These are phyloP conservation scores for Suillus paluster DNA, from an alignment of 768 basidiomycete genomes.

Conservation along the genomic window DNA sequence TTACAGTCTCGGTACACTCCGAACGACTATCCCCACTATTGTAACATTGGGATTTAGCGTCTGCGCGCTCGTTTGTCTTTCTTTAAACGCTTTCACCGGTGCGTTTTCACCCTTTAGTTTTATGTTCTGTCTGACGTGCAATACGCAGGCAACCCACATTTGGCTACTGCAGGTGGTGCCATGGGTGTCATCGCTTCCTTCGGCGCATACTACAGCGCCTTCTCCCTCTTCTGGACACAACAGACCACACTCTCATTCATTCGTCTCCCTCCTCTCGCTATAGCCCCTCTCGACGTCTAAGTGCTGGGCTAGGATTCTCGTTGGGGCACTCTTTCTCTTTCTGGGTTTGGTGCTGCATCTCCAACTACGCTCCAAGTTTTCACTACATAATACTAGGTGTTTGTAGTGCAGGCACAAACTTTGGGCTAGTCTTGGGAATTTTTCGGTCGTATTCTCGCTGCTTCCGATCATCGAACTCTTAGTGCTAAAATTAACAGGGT, in stretches of 20 bases:
- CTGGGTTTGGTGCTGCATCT: neutral
- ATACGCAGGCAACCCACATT: constrained; percentile 20
- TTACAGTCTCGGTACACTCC: constrained; percentile 27
- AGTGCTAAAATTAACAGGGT: too few species aligned
- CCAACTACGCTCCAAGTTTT: neutral
- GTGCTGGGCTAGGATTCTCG: neutral
- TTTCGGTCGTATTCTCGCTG: too few species aligned
- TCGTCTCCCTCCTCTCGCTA: constrained; percentile 24
- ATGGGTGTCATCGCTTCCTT: constrained; percentile 28
- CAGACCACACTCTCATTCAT: constrained; percentile 29
- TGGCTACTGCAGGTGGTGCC: constrained; percentile 29
- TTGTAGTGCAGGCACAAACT: too few species aligned
- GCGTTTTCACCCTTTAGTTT: neutral
- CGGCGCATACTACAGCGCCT: constrained; percentile 30
- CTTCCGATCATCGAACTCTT: too few species aligned
- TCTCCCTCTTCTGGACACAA: constrained; percentile 33
- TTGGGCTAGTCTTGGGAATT: too few species aligned
- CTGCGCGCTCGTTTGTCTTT: constrained; percentile 25
- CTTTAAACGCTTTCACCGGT: constrained; percentile 30
- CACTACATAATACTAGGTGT: neutral
- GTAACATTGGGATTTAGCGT: constrained; percentile 22
- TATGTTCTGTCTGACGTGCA: neutral
- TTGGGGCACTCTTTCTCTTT: neutral
- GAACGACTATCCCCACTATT: constrained; percentile 25
- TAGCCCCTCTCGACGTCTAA: constrained; percentile 20